Evolutionary conservation across 139 green algal genomes (phyloP).

Genomic region (Tetradesmus obliquus): DNA sequence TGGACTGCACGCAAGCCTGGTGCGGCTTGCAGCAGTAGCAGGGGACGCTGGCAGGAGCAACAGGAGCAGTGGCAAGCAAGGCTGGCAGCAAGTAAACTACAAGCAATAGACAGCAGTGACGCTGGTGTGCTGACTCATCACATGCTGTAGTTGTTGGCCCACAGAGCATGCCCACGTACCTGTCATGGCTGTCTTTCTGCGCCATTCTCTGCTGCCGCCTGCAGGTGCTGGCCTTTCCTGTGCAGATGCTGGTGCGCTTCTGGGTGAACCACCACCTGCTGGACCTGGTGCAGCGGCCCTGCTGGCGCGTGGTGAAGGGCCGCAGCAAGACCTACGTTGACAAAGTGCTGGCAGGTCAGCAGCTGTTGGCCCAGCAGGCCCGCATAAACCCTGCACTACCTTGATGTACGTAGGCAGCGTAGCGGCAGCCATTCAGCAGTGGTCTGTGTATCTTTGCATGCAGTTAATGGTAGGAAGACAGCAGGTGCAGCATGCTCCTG

Average conservation of each 20-base stretch:
- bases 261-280: conserved; percentile 99
- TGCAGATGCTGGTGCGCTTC: conserved; percentile 91
- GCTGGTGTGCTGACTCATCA: background rate
- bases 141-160: background rate
- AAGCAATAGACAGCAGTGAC: background rate
- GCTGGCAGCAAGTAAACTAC: background rate
- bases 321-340: conserved; percentile 86
- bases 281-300: conserved; percentile 85
- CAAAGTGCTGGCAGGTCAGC: conserved; percentile 66
- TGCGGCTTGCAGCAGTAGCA: background rate
- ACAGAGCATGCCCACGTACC: background rate
- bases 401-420: too few species aligned
- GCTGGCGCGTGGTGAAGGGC: conserved; percentile 92
- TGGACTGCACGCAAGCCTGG: background rate
- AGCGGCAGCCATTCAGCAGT: background rate
- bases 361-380: background rate
- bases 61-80: background rate
- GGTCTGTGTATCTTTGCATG: background rate
- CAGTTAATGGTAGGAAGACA: too few species aligned
- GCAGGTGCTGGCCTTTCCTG: conserved; percentile 88
- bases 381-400: too few species aligned
- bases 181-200: too few species aligned
- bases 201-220: background rate
- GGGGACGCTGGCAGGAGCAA: background rate
- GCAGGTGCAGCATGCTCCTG: background rate